Conservation (phyloP, 31 red algal species). For the Odonthalia washingtoniensis region DNA sequence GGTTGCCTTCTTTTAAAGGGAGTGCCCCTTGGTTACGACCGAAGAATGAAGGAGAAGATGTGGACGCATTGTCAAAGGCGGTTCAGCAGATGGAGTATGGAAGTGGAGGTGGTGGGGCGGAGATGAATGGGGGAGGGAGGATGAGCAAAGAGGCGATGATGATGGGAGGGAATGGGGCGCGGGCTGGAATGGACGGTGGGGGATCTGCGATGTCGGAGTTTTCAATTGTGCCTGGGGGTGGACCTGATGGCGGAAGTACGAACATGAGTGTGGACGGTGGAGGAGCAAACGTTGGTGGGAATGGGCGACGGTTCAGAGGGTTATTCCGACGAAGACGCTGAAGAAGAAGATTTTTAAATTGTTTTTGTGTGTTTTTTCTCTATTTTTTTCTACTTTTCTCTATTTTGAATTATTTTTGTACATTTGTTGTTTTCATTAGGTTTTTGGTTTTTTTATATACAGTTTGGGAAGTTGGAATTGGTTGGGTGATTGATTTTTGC, state of each 20-base stretch:
- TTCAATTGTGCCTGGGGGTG: neutral
- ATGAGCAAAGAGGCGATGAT: neutral
- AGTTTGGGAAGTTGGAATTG: no score
- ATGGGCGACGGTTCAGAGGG: slow-evolving; percentile 33
- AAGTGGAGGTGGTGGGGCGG: slow-evolving; percentile 27
- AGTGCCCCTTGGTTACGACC: slow-evolving; percentile 54
- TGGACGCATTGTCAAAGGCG: slow-evolving; percentile 54
- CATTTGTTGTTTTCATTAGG: no score
- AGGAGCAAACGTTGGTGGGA: neutral
- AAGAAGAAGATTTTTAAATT: slow-evolving; percentile 1
- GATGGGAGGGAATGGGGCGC: slow-evolving; percentile 18
- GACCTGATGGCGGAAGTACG: neutral
- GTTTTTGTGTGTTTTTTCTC: no score
- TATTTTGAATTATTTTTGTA: no score
- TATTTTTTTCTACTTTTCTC: no score
- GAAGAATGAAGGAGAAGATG: slow-evolving; percentile 42
- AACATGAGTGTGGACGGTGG: neutral
- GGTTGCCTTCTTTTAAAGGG: slow-evolving; percentile 55
- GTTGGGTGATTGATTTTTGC: no score
- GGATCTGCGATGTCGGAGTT: neutral
- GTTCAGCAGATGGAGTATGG: slow-evolving; percentile 33
- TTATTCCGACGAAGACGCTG: slow-evolving; percentile 59
- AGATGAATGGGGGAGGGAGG: slow-evolving; percentile 5
- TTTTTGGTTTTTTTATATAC: no score
- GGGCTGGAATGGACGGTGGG: neutral